A percentile compares a stretch with the other conserved stretches of the same genome.
These are phyloP conservation scores for Biscogniauxia mediterranea DNA, from an alignment of 2,329 filamentous ascomycete genomes.

Conservation along the genomic window DNA sequence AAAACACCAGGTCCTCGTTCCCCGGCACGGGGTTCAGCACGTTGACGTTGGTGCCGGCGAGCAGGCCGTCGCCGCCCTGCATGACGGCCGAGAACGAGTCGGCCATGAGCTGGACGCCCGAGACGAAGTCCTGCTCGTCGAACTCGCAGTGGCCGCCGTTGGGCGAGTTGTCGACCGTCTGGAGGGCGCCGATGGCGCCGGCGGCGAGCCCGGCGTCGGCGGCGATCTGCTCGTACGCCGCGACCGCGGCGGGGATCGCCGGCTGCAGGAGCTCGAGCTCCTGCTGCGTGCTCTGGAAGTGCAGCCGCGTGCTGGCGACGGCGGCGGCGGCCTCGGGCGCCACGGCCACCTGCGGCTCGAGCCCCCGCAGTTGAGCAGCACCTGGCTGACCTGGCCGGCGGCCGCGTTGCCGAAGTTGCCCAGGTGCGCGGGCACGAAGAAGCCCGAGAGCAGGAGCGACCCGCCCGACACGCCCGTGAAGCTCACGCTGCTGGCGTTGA, in stretches of 20 bases:
- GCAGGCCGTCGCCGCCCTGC: conserved; percentile 49
- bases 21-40: conserved; percentile 48
- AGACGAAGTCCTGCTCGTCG: conserved; percentile 51
- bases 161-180: conserved; percentile 57
- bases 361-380: conserved; percentile 54
- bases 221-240: conserved; percentile 50
- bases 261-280: conserved; percentile 50
- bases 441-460: conserved; percentile 51
- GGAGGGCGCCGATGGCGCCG: conserved; percentile 46
- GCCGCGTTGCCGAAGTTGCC: conserved; percentile 37
- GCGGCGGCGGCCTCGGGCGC: conserved; percentile 40
- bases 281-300: conserved; percentile 54
- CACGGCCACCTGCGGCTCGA: conserved; percentile 52
- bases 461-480: conserved; percentile 60
- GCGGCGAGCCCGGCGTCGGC: conserved; percentile 41
- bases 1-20: conserved; percentile 46
- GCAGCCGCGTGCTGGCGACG: conserved; percentile 47
- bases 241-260: conserved; percentile 49
- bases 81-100: conserved; percentile 52
- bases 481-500: conserved; percentile 50
- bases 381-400: conserved; percentile 41
- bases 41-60: conserved; percentile 44
- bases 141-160: conserved; percentile 58
- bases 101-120: conserved; percentile 57
- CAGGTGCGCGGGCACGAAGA: conserved; percentile 58